Evolutionary conservation across 371 early-diverging fungal species (phyloP).

Genomic region (Lichtheimia hyalospora): DNA sequence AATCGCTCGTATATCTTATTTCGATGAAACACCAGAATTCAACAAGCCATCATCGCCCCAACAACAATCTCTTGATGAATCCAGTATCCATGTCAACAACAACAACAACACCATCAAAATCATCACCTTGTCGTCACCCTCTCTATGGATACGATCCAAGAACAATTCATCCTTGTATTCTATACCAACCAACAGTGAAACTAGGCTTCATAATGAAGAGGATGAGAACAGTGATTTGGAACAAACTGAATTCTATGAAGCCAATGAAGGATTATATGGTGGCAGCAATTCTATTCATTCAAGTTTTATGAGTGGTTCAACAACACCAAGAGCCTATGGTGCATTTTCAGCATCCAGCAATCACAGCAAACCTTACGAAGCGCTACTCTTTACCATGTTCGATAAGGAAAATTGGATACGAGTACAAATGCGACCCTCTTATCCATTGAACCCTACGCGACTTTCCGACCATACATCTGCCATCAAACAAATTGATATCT

Average conservation of each 20-base stretch:
- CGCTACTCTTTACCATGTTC: conserved; percentile 39
- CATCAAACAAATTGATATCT: conserved; percentile 31
- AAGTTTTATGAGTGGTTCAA: conserved; percentile 35
- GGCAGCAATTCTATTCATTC: conserved; percentile 15
- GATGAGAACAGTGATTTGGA: conserved; percentile 17
- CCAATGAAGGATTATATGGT: conserved; percentile 21
- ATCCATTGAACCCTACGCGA: conserved; percentile 9
- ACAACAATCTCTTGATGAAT: conserved; percentile 14
- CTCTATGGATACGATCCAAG: conserved; percentile 35
- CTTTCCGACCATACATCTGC: conserved; percentile 8
- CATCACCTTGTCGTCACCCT: conserved; percentile 37
- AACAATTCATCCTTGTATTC: conserved; percentile 15
- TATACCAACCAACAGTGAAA: conserved; percentile 21
- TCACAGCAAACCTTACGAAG: conserved; percentile 30
- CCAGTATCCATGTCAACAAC: conserved; percentile 38
- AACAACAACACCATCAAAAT: conserved; percentile 40
- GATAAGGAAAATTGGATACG: conserved; percentile 40
- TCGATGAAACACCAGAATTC: conserved; percentile 64
- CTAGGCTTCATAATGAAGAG: conserved; percentile 4
- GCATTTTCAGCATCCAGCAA: neutral
- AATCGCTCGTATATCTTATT: conserved; percentile 56
- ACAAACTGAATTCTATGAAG: conserved; percentile 37
- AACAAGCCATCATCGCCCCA: conserved; percentile 1
- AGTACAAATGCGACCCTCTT: conserved; percentile 32
- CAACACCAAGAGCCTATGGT: conserved; percentile 22